A percentile compares a stretch with the other conserved stretches of the same genome.
Conservation (phyloP, 2,329 filamentous ascomycete species). For the Bipolaris cookei region DNA sequence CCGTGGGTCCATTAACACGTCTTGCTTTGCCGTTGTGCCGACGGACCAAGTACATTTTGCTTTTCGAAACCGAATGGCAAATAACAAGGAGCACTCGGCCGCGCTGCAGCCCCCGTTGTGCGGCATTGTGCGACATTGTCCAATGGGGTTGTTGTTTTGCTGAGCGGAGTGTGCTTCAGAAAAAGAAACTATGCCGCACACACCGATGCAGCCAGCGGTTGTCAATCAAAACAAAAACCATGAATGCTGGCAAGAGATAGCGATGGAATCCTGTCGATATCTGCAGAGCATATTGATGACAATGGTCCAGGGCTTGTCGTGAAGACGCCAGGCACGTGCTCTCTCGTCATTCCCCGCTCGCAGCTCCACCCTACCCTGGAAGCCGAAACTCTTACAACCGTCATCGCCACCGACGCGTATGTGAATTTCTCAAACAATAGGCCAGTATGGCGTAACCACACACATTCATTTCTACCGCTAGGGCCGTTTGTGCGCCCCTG, state of each 20-base stretch:
- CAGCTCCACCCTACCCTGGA: slow-evolving; percentile 5
- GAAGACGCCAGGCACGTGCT: slow-evolving; percentile 8
- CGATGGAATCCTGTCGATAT: not conserved
- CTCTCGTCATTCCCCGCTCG: slow-evolving; percentile 13
- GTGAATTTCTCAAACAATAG: not conserved
- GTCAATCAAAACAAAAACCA: not conserved
- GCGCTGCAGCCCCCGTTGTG: not conserved
- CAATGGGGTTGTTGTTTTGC: not conserved
- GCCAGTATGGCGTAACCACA: not conserved
- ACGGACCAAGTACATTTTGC: not conserved
- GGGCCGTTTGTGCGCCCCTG: slow-evolving; percentile 8
- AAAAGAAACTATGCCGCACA: not conserved
- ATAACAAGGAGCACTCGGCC: not conserved
- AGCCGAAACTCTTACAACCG: slow-evolving; percentile 5
- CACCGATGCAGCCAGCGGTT: not conserved
- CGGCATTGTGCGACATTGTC: not conserved
- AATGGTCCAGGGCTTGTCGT: not conserved
- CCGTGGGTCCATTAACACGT: not conserved
- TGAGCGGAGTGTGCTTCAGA: not conserved
- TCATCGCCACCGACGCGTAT: not conserved
- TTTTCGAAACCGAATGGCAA: slow-evolving; percentile 5
- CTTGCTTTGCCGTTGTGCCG: not conserved
- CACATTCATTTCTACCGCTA: too few relatives aligned
- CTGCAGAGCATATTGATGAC: not conserved
- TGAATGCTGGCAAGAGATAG: not conserved